Base-by-base conservation (phyloP, 495 filamentous ascomycete species). In the Hypoxylon intermedium region DNA sequence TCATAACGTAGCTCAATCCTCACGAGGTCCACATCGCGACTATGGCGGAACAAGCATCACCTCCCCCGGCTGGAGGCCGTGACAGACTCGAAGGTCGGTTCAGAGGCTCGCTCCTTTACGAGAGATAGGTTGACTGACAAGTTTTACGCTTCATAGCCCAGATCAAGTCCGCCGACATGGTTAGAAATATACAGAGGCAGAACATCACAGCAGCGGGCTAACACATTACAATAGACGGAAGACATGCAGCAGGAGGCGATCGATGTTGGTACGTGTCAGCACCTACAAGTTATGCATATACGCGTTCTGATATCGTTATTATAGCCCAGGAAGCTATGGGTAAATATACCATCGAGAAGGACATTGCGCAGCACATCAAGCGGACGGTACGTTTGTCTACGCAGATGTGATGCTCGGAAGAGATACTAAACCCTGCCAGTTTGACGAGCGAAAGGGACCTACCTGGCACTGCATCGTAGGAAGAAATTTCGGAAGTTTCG, bases 401-500 rank as follows among this genome's bases (percentile, higher is more conserved):
- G 48, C 5, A 12, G 13, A 40, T 31, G 13, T 24, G 16, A 9
- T 30, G n/a, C 6, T 42, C 20, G 18, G 11, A 1, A 6, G 2
- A 6, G 18, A 58, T 46, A 46, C 49, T 55, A 43, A 67, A 30
- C 16, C 20, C 43, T 42, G 7, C 9, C 67, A 96, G 90, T 94
- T 96, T 65, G 91, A 96, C 72, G 86, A 87, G 53, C 85, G 92
- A 67, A 96, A 93, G 79, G 91, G 93, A 20, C 90, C 91, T 57
- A 96, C 91, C 65, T 97, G 94, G 94, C 94, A 99, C 76, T 98
- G 95, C 76, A 97, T 99, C 57, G 94, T 98, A 9, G 94, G 94
- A 34, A 84, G 95, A 52, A 98, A 99, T 81, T 99, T 98, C 74
- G 94, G 94, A 67, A 97, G 93, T 78, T 99, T 97, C 65, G 95